These are phyloP conservation scores for Fusarium verticillioides DNA, from an alignment of 2,329 filamentous ascomycete species.

Conservation along the genomic window DNA sequence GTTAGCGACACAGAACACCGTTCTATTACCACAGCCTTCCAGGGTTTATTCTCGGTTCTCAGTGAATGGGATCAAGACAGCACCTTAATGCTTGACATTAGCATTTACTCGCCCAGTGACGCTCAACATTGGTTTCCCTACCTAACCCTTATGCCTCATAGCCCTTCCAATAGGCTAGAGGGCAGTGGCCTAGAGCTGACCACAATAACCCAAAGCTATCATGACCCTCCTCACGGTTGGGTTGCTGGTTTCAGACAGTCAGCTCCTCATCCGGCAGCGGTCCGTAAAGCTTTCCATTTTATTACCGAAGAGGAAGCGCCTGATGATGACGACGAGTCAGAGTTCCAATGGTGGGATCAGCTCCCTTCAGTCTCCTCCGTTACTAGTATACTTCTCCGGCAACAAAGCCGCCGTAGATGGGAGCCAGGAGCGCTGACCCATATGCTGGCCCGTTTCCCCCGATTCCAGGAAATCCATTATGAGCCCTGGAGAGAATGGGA, in stretches of 20 bases:
- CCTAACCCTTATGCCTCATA: background rate
- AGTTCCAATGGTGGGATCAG: slow-evolving; percentile 48
- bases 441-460: slow-evolving; percentile 50
- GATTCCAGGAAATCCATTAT: slow-evolving; percentile 50
- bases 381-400: slow-evolving; percentile 48
- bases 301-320: background rate
- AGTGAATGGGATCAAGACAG: slow-evolving; percentile 45
- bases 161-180: background rate
- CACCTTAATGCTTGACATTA: slow-evolving; percentile 49
- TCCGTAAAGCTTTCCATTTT: background rate
- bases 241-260: background rate
- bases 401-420: slow-evolving; percentile 51
- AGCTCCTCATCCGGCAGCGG: slow-evolving; percentile 9
- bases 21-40: slow-evolving; percentile 53
- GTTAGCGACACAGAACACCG: background rate
- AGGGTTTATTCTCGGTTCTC: slow-evolving; percentile 46
- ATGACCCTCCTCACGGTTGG: background rate
- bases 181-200: background rate
- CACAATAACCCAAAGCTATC: background rate
- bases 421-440: slow-evolving; percentile 45
- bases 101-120: slow-evolving; percentile 49
- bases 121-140: background rate
- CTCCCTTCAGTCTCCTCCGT: slow-evolving; percentile 49
- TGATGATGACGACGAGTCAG: background rate
- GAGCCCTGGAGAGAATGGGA: slow-evolving; percentile 52